These are phyloP conservation scores for Penicillium sp. DNA, from an alignment of 2,329 filamentous ascomycete genomes.

Conservation along the genomic window DNA sequence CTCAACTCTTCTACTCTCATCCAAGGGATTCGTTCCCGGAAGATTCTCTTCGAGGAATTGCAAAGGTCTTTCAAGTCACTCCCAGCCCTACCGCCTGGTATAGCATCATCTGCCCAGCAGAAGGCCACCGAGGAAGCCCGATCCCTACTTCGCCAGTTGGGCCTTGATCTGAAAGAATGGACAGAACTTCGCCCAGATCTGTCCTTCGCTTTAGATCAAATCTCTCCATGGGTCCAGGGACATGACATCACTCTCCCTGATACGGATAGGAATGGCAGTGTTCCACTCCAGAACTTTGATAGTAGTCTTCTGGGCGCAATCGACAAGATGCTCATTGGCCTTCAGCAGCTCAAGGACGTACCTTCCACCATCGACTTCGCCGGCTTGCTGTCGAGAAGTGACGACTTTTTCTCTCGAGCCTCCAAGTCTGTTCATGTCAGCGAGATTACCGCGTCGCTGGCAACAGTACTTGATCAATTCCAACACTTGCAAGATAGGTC, in stretches of 20 bases:
- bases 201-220: slow-evolving; percentile 63
- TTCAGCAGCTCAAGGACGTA: slow-evolving; percentile 63
- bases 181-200: slow-evolving; percentile 56
- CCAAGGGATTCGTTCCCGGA: slow-evolving; percentile 52
- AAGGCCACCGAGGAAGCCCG: slow-evolving; percentile 29
- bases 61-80: slow-evolving; percentile 45
- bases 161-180: slow-evolving; percentile 45
- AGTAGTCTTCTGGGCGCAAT: slow-evolving; percentile 61
- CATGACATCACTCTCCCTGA: slow-evolving; percentile 20
- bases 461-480: slow-evolving; percentile 47
- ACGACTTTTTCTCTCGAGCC: slow-evolving; percentile 52
- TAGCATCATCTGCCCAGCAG: slow-evolving; percentile 41
- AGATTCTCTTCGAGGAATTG: slow-evolving; percentile 48
- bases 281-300: slow-evolving; percentile 51
- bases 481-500: slow-evolving; percentile 47
- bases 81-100: slow-evolving; percentile 51
- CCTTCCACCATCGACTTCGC: slow-evolving; percentile 60
- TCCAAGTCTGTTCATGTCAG: slow-evolving; percentile 59
- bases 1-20: slow-evolving; percentile 49
- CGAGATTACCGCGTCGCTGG: slow-evolving; percentile 52
- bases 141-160: slow-evolving; percentile 31
- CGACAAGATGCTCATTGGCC: slow-evolving; percentile 72
- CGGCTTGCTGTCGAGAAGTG: slow-evolving; percentile 61
- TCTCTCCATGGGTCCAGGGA: slow-evolving; percentile 61
- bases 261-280: slow-evolving; percentile 13